phyloP scores from a whole-genome alignment of 2,329 filamentous ascomycete species.

The Exophiala oligosperma region DNA sequence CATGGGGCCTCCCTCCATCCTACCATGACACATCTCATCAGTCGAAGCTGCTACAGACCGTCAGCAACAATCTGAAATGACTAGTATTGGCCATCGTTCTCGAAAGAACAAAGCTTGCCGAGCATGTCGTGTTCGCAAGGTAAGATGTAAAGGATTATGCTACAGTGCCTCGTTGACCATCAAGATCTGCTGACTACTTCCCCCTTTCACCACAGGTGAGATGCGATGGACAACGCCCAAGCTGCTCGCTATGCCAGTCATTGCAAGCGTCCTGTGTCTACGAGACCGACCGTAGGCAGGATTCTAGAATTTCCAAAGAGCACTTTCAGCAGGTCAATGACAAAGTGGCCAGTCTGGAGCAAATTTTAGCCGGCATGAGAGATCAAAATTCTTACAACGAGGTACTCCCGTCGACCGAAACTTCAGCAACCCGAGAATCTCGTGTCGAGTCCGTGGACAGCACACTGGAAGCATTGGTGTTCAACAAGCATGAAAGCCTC shows the following conservation, averaged over 20 bases:
- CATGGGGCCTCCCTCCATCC: too few species aligned
- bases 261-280: background rate
- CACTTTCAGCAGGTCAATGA: background rate
- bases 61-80: too few species aligned
- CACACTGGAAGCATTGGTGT: background rate
- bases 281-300: background rate
- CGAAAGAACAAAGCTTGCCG: background rate
- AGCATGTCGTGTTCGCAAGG: background rate
- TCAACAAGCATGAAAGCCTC: background rate
- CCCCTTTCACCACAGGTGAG: background rate
- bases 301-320: background rate
- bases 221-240: background rate
- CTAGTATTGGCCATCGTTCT: too few species aligned
- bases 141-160: background rate
- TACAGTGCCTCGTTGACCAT: background rate
- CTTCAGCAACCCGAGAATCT: background rate
- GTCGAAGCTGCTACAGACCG: too few species aligned
- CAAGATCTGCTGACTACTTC: background rate
- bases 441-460: background rate
- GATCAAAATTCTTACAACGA: background rate
- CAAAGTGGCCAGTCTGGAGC: background rate
- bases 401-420: background rate
- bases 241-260: background rate
- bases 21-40: too few species aligned
- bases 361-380: background rate